A percentile compares a stretch with the other conserved stretches of the same genome.
Conservation (phyloP, 495 filamentous ascomycete species). For the Tuber microsphaerosporum region DNA sequence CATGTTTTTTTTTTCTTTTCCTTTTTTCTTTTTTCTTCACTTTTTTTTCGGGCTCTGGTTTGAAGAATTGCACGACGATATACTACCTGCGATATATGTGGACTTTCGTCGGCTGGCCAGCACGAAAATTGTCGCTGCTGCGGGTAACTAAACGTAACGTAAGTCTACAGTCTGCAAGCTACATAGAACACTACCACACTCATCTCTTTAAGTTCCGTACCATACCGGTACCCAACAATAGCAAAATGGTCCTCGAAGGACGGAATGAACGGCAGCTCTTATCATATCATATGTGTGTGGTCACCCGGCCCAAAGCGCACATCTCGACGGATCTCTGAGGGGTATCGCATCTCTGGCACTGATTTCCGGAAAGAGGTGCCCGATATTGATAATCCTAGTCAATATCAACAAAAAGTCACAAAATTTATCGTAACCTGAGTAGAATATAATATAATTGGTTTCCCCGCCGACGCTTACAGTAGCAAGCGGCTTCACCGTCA, state of each 20-base stretch:
- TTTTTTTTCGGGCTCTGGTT: neutral
- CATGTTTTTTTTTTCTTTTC: neutral
- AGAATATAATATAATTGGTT: neutral
- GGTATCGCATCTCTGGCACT: neutral
- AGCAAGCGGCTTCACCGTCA: neutral
- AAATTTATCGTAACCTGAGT: neutral
- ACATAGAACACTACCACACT: neutral
- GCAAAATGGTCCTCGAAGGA: neutral
- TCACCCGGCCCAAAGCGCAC: neutral
- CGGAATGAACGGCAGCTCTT: neutral
- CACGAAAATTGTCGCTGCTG: neutral
- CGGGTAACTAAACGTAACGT: neutral
- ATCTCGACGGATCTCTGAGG: neutral
- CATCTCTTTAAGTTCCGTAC: neutral
- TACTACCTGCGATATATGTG: neutral
- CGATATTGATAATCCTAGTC: neutral
- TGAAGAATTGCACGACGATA: neutral
- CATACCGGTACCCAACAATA: neutral
- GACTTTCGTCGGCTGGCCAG: neutral
- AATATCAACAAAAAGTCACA: neutral
- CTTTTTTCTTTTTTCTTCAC: neutral
- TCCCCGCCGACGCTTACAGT: neutral
- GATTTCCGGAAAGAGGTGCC: neutral
- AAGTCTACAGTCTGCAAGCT: neutral
- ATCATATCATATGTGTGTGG: neutral